phyloP scores from a whole-genome alignment of 2,329 filamentous ascomycete genomes.

The Colletotrichum sp. region DNA sequence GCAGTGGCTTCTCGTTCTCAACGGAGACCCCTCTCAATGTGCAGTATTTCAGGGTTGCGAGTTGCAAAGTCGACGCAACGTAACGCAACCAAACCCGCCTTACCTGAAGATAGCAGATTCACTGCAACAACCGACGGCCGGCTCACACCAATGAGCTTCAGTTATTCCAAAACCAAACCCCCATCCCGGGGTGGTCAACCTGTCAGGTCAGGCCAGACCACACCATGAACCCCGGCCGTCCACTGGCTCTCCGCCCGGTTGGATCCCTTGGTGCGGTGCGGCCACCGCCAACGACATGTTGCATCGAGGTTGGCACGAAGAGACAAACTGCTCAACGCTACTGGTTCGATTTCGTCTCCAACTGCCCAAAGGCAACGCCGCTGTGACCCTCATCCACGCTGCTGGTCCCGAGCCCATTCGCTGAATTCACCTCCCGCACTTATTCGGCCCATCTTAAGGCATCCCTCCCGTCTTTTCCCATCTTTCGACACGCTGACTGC shows the following conservation, averaged over 20 bases:
- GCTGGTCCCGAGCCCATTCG: conserved; percentile 16
- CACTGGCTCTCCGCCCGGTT: conserved; percentile 15
- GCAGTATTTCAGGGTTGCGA: not conserved
- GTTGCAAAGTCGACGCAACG: conserved; percentile 10
- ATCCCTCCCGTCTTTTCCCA: not conserved
- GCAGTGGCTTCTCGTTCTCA: not conserved
- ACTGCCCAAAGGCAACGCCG: not conserved
- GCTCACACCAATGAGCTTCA: not conserved
- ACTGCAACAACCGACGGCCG: not conserved
- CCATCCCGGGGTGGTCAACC: not conserved
- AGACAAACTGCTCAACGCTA: not conserved
- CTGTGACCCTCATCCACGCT: conserved; percentile 6
- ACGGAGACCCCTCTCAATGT: not conserved
- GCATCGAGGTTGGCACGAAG: conserved; percentile 2
- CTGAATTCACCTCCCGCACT: not conserved
- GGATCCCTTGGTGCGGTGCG: conserved; percentile 12
- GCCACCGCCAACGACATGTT: conserved; percentile 14
- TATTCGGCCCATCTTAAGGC: conserved; percentile 9
- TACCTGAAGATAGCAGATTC: conserved; percentile 14
- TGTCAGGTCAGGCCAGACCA: not conserved
- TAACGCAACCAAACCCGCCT: conserved; percentile 5
- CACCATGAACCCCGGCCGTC: not conserved
- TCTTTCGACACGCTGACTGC: not conserved
- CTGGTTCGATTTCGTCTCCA: conserved; percentile 5
- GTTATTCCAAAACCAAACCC: not conserved